Evolutionary conservation across 192 early-diverging fungal genomes (phyloP), one percentile per base, ranked within the genome.

Genomic region (Umbelopsis vinacea): DNA sequence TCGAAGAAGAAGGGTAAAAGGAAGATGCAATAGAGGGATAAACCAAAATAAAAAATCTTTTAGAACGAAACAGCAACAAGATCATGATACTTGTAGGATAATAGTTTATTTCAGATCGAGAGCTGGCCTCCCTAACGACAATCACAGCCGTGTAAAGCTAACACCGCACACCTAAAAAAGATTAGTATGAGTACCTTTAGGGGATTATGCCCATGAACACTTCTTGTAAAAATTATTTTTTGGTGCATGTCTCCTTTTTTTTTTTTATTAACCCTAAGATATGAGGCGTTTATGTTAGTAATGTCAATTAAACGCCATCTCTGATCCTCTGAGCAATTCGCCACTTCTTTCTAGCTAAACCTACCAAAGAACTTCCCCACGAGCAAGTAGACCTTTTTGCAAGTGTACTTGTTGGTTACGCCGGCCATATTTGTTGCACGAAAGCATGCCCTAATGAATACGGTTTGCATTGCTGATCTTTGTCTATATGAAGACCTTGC

Each of bases 111-210:
- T 43, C 40, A 43, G 40, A 11, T 43, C 40, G 5, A 43, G 40
- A 0, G 40, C 6, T 43, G 40, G 40, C 6, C 57, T 63, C 57
- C 57, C 57, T 63, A 63, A 33, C 33, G 57, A 35, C 57, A 29
- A 63, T 63, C 57, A 63, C 57, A 63, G 33, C 57, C 33, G 57
- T 63, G 57, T 63, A 63, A 63, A 63, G 57, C 29, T 37, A 37
- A 63, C 48, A 63, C 29, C 33, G 26, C 17, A 3, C 11, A n/a
- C 57, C 57, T 2, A 63, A 63, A 63, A 19, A 12, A 63, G 57
- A 63, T 63, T 63, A 63, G 57, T 17, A 37, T 63, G 15, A 19
- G 29, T 63, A n/a, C 7, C 57, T 17, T 63, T 63, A 37, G 15
- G 57, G 54, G 57, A 63, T 26, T 17, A 37, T 29, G 57, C 3